Percentiles rank a stretch among this genome's conserved stretches.
These are phyloP conservation scores for Benincasa hispida DNA, from an alignment of 306 rosid species.

Conservation along the genomic window DNA sequence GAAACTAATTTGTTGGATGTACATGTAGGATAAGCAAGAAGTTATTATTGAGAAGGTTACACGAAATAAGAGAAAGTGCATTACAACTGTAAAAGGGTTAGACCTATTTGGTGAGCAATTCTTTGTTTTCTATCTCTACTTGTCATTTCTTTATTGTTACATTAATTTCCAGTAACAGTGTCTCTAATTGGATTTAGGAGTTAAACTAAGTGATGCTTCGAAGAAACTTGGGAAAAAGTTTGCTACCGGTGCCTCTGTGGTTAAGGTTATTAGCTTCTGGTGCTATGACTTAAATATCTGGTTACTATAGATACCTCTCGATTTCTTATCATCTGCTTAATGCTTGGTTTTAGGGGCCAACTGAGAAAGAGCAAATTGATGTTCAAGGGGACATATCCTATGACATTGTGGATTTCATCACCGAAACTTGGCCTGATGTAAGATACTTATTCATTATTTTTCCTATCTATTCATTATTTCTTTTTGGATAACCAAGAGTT, in stretches of 20 bases:
- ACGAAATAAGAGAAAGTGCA: slow-evolving; percentile 88
- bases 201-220: slow-evolving; percentile 96
- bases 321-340: slow-evolving; percentile 14
- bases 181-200: slow-evolving; percentile 36
- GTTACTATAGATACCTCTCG: slow-evolving; percentile 9
- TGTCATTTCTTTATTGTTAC: not conserved
- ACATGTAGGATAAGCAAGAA: slow-evolving; percentile 79
- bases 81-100: slow-evolving; percentile 91
- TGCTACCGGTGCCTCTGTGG: slow-evolving; percentile 99
- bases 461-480: not conserved
- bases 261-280: slow-evolving; percentile 45
- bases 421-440: slow-evolving; percentile 91
- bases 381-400: slow-evolving; percentile 96
- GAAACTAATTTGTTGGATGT: slow-evolving; percentile 2
- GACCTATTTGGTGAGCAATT: slow-evolving; percentile 80
- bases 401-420: slow-evolving; percentile 89
- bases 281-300: not conserved
- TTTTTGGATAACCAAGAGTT: no score
- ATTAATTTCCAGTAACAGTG: not conserved
- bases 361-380: slow-evolving; percentile 97
- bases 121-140: not conserved
- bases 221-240: slow-evolving; percentile 98
- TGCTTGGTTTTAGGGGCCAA: slow-evolving; percentile 70
- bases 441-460: slow-evolving; percentile 19
- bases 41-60: slow-evolving; percentile 79